phyloP scores from a whole-genome alignment of 2,329 filamentous ascomycete species.

The Pyrenophora tritici-repentis region DNA sequence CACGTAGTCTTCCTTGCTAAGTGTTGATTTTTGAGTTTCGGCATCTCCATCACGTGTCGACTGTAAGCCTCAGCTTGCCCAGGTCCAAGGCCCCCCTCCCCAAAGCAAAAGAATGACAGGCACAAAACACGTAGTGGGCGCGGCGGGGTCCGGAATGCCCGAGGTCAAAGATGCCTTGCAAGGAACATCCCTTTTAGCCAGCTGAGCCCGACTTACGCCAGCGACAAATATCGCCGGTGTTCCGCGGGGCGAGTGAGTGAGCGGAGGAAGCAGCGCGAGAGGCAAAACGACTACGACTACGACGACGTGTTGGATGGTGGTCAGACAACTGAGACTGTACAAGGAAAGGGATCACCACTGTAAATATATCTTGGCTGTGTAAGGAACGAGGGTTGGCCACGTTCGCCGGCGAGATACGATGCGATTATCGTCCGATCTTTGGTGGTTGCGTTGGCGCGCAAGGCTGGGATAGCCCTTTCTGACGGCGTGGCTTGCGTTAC shows the following conservation, averaged over 20 bases:
- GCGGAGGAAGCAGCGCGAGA: conserved; percentile 4
- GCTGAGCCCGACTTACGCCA: not conserved
- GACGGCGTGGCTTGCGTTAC: too few species aligned
- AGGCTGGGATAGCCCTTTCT: conserved; percentile 4
- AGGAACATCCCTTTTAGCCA: conserved; percentile 14
- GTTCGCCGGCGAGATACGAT: not conserved
- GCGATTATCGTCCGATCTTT: not conserved
- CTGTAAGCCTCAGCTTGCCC: too few species aligned
- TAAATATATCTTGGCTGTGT: not conserved
- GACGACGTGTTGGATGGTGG: not conserved
- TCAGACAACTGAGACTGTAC: too few species aligned
- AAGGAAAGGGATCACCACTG: not conserved
- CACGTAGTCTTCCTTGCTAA: too few species aligned
- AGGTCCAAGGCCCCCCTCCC: too few species aligned
- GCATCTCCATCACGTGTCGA: not conserved
- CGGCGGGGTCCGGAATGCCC: conserved; percentile 17
- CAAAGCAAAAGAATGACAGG: too few species aligned
- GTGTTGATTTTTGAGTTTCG: conserved; percentile 1
- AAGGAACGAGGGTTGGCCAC: not conserved
- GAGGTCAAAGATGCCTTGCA: conserved; percentile 15
- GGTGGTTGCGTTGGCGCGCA: conserved; percentile 5
- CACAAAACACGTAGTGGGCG: not conserved
- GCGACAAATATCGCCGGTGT: not conserved
- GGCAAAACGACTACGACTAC: too few species aligned
- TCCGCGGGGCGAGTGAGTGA: conserved; percentile 5